A percentile compares a stretch with the other conserved stretches of the same genome.
phyloP scores from a whole-genome alignment of 108 stramenopile genomes.

The Skeletonema tropicum region DNA sequence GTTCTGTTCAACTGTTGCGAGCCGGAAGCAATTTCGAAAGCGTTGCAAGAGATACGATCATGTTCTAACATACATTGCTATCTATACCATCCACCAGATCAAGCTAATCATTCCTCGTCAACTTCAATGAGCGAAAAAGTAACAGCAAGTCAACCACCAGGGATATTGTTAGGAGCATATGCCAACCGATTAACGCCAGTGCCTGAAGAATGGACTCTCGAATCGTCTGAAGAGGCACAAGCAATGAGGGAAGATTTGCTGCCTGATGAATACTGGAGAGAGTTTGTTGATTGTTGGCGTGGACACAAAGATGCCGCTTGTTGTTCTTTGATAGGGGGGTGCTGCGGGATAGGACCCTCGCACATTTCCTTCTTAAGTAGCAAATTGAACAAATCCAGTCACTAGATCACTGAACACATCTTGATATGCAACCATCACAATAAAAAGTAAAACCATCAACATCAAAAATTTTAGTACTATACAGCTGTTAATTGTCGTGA shows the following conservation, averaged over 20 bases:
- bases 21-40: constrained; percentile 79
- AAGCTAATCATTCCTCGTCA: not conserved
- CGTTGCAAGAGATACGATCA: constrained; percentile 50
- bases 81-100: constrained; percentile 18
- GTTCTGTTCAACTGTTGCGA: constrained; percentile 85
- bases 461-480: no score
- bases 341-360: constrained; percentile 85
- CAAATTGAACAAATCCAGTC: constrained; percentile 1
- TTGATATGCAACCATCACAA: no score
- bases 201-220: constrained; percentile 74
- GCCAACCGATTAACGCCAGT: constrained; percentile 83
- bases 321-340: constrained; percentile 80
- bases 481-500: constrained; percentile 24
- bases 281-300: constrained; percentile 71
- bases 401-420: no score
- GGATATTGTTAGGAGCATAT: constrained; percentile 76
- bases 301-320: constrained; percentile 7
- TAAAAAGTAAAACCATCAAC: constrained; percentile 1
- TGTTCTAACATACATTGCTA: constrained; percentile 31
- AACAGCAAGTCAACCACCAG: not conserved
- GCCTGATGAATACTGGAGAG: constrained; percentile 62
- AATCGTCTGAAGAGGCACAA: constrained; percentile 70
- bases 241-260: constrained; percentile 76
- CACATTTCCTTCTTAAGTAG: constrained; percentile 53
- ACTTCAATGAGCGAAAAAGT: not conserved